Base-by-base conservation (phyloP, 2,329 filamentous ascomycete species). In the Talaromyces sp. region DNA sequence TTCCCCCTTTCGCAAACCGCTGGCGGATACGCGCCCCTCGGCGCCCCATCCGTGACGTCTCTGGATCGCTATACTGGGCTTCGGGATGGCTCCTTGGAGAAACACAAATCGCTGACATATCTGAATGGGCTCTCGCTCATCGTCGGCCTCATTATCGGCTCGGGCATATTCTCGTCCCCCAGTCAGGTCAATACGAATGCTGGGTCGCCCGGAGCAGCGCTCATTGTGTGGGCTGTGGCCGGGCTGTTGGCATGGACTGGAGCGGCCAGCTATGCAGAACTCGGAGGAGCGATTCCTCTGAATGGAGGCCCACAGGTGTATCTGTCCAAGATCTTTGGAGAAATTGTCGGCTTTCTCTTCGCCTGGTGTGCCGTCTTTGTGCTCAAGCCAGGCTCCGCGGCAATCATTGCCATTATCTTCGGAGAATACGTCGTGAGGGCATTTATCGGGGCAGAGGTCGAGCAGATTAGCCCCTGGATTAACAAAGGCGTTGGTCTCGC, bases 381-480 rank as follows among this genome's bases (percentile, higher is more conserved):
- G 12, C 80, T 99, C 63, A 97, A 97, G 77, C 94, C 94, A 0
- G 94, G 94, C 2, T 90, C 90, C 43, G 88, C 92, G 10, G 94
- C 94, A 63, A 99, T 99, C 71, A 91, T 99, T 65, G 85, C 93
- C 65, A 97, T 99, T 66, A 97, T 99, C 69, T 97, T 97, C 81
- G 94, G 94, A 50, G 94, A 99, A 76, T 99, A 99, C 71, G 80
- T 96, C n/a, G 91, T 97, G 57, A 84, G 92, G 53, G 92, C 92
- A 14, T 83, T 89, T 50, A 88, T 96, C 61, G 92, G 92, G 9
- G 87, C 92, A n/a, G 91, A 96, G 61, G 90, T 90, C 2, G 87
- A 90, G 68, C 86, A 86, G 26, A 83, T 92, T 59, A 94, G 85
- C 70, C 85, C 87, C 1, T 97, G 93, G 92, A 84, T 97, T 70